Conservation (phyloP, 495 filamentous ascomycete genomes). For the Xylaria venustula region DNA sequence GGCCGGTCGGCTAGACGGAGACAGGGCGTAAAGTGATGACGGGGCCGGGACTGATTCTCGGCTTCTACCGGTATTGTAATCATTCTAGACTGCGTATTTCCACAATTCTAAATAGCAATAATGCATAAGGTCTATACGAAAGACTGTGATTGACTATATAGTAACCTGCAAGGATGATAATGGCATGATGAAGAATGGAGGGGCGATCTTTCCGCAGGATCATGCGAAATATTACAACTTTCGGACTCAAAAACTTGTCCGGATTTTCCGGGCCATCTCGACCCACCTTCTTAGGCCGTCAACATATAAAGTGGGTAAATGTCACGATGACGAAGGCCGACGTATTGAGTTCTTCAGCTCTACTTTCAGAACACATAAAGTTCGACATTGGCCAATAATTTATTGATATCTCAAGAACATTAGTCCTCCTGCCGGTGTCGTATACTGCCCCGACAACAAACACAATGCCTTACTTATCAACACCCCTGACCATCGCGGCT, state of each 20-base stretch:
- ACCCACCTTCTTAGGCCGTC: background rate
- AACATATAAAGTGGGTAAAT: background rate
- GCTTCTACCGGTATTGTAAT: no score
- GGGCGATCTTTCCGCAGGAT: background rate
- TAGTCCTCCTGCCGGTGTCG: background rate
- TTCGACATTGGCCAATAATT: no score
- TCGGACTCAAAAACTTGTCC: slow-evolving; percentile 10
- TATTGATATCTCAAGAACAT: background rate
- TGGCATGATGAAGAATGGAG: background rate
- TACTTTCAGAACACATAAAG: background rate
- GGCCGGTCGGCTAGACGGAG: no score
- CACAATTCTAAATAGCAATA: no score
- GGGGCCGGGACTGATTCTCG: no score
- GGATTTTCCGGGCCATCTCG: background rate
- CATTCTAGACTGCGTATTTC: no score
- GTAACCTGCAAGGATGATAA: no score
- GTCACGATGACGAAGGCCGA: slow-evolving; percentile 2
- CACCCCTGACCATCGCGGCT: slow-evolving; percentile 22
- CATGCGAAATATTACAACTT: background rate
- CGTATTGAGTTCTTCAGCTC: background rate
- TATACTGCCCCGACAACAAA: background rate
- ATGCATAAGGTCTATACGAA: no score
- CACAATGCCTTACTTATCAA: slow-evolving; percentile 24
- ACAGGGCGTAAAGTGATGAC: no score
- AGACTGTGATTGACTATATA: no score